A percentile compares a stretch with the other conserved stretches of the same genome.
These are phyloP conservation scores for Chaetomium tenue DNA, from an alignment of 495 filamentous ascomycete genomes.

Conservation along the genomic window DNA sequence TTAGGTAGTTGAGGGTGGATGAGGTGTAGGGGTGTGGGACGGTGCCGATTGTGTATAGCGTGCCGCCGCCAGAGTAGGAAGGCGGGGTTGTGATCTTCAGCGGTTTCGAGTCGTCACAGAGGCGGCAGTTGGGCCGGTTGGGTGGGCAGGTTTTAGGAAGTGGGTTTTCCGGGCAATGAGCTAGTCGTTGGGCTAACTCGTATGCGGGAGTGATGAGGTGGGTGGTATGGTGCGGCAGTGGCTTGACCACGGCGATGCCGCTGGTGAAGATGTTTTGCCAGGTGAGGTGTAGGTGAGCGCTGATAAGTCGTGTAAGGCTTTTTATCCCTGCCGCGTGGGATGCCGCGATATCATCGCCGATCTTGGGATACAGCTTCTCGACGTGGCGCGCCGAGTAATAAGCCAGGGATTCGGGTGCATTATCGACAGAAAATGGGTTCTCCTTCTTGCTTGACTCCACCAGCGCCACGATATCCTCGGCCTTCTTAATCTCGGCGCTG, in stretches of 20 bases:
- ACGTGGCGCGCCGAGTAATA: slow-evolving; percentile 69
- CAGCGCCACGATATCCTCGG: slow-evolving; percentile 58
- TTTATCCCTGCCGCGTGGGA: slow-evolving; percentile 57
- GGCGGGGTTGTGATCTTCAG: slow-evolving; percentile 58
- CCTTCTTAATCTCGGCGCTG: slow-evolving; percentile 51
- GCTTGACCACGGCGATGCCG: slow-evolving; percentile 78
- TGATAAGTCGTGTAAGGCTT: slow-evolving; percentile 70
- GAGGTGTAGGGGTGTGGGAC: slow-evolving; percentile 91
- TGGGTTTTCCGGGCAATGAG: slow-evolving; percentile 67
- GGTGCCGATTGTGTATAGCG: slow-evolving; percentile 74
- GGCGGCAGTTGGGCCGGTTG: slow-evolving; percentile 68
- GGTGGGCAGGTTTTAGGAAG: slow-evolving; percentile 80
- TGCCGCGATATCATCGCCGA: slow-evolving; percentile 60
- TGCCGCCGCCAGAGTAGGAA: slow-evolving; percentile 59
- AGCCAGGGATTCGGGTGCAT: slow-evolving; percentile 64
- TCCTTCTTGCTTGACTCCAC: slow-evolving; percentile 40
- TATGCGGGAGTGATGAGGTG: slow-evolving; percentile 66
- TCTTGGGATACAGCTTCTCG: slow-evolving; percentile 59
- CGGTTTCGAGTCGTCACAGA: slow-evolving; percentile 62
- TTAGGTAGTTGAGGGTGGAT: slow-evolving; percentile 53
- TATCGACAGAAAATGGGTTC: slow-evolving; percentile 63
- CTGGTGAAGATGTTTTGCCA: slow-evolving; percentile 73
- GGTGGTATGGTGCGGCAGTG: slow-evolving; percentile 68
- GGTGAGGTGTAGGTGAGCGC: slow-evolving; percentile 78
- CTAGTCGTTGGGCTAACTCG: slow-evolving; percentile 68